Evolutionary conservation across 1,139 yeast species (phyloP).

Genomic region (Scheffersomyces insectosa): DNA sequence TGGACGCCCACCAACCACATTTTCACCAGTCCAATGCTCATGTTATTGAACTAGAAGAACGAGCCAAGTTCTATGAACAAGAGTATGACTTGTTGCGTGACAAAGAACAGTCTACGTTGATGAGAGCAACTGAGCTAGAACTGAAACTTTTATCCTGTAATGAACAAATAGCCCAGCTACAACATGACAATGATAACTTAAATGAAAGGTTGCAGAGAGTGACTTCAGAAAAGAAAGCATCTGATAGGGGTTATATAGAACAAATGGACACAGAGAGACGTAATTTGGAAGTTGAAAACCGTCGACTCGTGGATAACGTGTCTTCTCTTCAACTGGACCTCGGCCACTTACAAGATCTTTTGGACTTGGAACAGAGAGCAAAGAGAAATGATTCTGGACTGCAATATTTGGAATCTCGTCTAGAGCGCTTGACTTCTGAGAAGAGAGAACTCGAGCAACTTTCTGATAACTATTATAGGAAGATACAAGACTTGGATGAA

Average conservation of each 20-base stretch:
- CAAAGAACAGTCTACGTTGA: neutral
- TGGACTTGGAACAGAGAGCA: neutral
- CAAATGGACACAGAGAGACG: conserved; percentile 3
- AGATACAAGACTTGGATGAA: conserved; percentile 10
- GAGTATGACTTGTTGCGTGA: neutral
- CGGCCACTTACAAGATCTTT: neutral
- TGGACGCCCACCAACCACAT: neutral
- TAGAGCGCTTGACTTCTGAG: conserved; percentile 25
- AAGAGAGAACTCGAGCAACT: conserved; percentile 20
- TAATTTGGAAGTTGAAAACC: conserved; percentile 7
- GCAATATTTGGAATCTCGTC: conserved; percentile 20
- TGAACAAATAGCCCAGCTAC: neutral
- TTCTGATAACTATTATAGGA: conserved; percentile 1
- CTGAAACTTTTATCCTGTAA: neutral
- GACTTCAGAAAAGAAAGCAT: neutral
- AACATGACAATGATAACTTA: neutral
- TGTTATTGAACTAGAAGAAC: neutral
- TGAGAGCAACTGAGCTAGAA: neutral
- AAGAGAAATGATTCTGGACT: conserved; percentile 20
- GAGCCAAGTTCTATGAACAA: neutral
- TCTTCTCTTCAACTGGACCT: conserved; percentile 3
- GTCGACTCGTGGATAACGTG: conserved; percentile 2
- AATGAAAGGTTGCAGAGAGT: neutral
- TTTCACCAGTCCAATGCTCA: neutral
- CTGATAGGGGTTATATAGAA: neutral